Base-by-base conservation (phyloP, 2,329 filamentous ascomycete species). In the Diaporthe sp. region DNA sequence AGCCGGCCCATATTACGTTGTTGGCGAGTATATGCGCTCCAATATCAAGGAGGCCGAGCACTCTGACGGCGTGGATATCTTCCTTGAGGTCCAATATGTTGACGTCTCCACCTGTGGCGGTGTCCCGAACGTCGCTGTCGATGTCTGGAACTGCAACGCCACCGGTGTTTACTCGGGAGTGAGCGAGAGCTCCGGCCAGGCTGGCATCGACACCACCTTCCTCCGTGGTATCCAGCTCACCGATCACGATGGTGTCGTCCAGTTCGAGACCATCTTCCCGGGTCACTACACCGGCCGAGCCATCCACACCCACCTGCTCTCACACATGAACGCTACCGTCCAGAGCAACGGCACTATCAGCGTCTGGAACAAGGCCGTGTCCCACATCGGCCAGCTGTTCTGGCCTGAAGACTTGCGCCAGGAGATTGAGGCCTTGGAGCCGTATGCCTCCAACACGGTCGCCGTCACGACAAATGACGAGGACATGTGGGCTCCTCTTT, bases 71-170 rank as follows among this genome's bases (percentile, higher is more conserved):
- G 81, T 89, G 17, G 84, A 86, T 42, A 61, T 89, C 12, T 85
- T 85, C 72, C 79, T 77, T 25, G 76, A 77, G 87, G 13, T 88
- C 76, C 82, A 77, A 34, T 77, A 77, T 28, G 73, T 77, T n/a
- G 76, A 77, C 47, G 55, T 86, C 72, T 85, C 85, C 76, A 88
- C 86, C 13, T 88, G 87, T 79, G 82, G 85, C 76, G 84, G 85
- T n/a, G 80, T 88, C 22, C 83, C 85, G 1, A 78, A 82, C 31
- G 82, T 84, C 12, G 85, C 82, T 51, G 80, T 88, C 49, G 87
- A 88, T 75, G 83, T 87, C 78, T 88, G 87, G 87, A 84, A 86
- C 79, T 81, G 80, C 76, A 85, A 85, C 71, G 82, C 83, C 12
- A 85, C 84, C 0, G 85, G 86, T 74, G 82, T 85, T 17, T 88